Conservation (phyloP, 2,329 filamentous ascomycete species). For the Neopestalotiopsis sp. region DNA sequence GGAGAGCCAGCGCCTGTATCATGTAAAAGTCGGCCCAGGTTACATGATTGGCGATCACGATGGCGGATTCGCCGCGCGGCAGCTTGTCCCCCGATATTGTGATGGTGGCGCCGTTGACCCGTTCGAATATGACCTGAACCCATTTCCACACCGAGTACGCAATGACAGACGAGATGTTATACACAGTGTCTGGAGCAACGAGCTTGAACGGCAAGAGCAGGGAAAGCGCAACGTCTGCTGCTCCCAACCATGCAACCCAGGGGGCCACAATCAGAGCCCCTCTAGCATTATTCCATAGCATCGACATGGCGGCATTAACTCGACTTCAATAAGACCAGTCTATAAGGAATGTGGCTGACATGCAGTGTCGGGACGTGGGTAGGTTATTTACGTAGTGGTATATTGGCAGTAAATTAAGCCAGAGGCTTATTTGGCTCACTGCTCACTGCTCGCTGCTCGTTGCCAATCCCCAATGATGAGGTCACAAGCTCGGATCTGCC, state of each 20-base stretch:
- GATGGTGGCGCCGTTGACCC: slow-evolving; percentile 58
- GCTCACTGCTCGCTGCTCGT: not conserved
- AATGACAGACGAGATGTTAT: slow-evolving; percentile 59
- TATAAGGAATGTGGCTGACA: not conserved
- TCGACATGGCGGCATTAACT: not conserved
- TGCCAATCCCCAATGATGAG: not conserved
- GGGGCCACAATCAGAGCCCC: slow-evolving; percentile 51
- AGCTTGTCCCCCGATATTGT: slow-evolving; percentile 57
- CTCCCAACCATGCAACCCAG: slow-evolving; percentile 58
- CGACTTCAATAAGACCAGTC: not conserved
- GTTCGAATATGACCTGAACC: slow-evolving; percentile 63
- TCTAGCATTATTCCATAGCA: slow-evolving; percentile 41
- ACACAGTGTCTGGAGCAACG: slow-evolving; percentile 55
- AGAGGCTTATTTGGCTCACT: not conserved
- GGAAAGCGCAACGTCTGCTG: slow-evolving; percentile 58
- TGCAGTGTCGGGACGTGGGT: not conserved
- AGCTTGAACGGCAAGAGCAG: slow-evolving; percentile 53
- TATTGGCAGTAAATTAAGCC: not conserved
- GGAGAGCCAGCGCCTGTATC: slow-evolving; percentile 62
- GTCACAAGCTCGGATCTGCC: slow-evolving; percentile 5
- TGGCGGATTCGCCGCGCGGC: slow-evolving; percentile 60
- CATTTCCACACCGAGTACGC: slow-evolving; percentile 61
- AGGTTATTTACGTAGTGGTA: not conserved
- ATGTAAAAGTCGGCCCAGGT: slow-evolving; percentile 70
- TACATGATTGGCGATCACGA: slow-evolving; percentile 66